Base-by-base conservation (phyloP, 2,329 filamentous ascomycete species). In the Hypoxylon sp. region DNA sequence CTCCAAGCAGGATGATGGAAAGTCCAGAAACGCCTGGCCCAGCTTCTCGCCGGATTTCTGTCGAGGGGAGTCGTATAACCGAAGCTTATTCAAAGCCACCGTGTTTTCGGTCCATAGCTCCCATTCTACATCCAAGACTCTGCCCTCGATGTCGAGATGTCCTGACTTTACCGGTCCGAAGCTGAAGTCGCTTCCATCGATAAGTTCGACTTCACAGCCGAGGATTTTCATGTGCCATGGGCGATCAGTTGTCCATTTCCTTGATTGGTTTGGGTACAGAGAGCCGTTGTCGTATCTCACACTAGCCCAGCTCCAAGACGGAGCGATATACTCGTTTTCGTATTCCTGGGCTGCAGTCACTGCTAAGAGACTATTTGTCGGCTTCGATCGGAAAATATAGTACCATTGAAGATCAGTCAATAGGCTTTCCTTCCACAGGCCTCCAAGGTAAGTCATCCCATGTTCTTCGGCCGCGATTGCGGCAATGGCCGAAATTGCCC, bases 231-330 rank as follows among this genome's bases (percentile, higher is more conserved):
- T 50, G n/a, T 58, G 24, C 54, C 54, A 58, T 5, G 54, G 33
- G n/a, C 54, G 54, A 33, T 58, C 45, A 18, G 54, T 58, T n/a
- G 22, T 50, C 54, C 54, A 58, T 9, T 42, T 50, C 2, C 45
- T 58, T 16, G 54, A 58, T 28, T 58, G 54, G 9, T 58, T 58
- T n/a, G 54, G 54, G 24, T 58, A 58, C 16, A 58, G 33, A 12
- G 33, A 49, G 45, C 54, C 54, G 26, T 58, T 58, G 3, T 58
- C 45, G 26, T 58, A 58, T 44, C 40, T 44, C 14, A 50, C 45
- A 14, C 54, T 58, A 18, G 54, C 54, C 54, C 54, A 58, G 18
- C 54, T 58, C 54, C 54, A 58, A 16, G 54, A 58, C 8, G 54
- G 54, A 16, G 54, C 54, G 14, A 33, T 42, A 26, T 22, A 58